phyloP scores from a whole-genome alignment of 1,139 yeast genomes.

The Yamadazyma epiphylla region DNA sequence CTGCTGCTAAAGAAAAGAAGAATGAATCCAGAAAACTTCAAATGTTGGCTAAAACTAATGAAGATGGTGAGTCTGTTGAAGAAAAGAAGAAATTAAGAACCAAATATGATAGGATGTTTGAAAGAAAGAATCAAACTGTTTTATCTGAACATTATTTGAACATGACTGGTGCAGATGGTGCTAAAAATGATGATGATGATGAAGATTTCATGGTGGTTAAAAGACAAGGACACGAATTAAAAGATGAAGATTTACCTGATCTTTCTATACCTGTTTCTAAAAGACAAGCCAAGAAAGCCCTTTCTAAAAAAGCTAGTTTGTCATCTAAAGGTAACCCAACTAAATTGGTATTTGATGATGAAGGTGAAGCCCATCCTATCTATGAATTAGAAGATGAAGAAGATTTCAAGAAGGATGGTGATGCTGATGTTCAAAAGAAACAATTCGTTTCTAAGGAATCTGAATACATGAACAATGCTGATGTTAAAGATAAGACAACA shows the following conservation, averaged over 20 bases:
- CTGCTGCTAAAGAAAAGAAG: conserved; percentile 64
- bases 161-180: conserved; percentile 47
- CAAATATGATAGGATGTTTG: conserved; percentile 94
- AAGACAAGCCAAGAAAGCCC: conserved; percentile 82
- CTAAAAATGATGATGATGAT: conserved; percentile 29
- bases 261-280: conserved; percentile 66
- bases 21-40: conserved; percentile 73
- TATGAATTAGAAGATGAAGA: conserved; percentile 91
- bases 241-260: conserved; percentile 63
- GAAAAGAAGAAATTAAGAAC: conserved; percentile 60
- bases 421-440: conserved; percentile 63
- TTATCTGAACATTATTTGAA: conserved; percentile 83
- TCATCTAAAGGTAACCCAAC: conserved; percentile 65
- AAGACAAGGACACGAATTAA: conserved; percentile 67
- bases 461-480: conserved; percentile 65
- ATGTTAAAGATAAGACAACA: conserved; percentile 71
- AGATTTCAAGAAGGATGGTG: conserved; percentile 76
- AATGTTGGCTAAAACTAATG: conserved; percentile 56
- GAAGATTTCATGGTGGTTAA: conserved; percentile 84
- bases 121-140: conserved; percentile 88
- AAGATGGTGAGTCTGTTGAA: conserved; percentile 56
- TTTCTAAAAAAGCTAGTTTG: conserved; percentile 80
- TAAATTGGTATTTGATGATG: conserved; percentile 86
- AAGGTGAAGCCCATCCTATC: conserved; percentile 85
- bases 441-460: conserved; percentile 66